Percentiles rank a stretch among this genome's conserved stretches.
Conservation (phyloP, 2,329 filamentous ascomycete species). For the Colletotrichum aenigma region DNA sequence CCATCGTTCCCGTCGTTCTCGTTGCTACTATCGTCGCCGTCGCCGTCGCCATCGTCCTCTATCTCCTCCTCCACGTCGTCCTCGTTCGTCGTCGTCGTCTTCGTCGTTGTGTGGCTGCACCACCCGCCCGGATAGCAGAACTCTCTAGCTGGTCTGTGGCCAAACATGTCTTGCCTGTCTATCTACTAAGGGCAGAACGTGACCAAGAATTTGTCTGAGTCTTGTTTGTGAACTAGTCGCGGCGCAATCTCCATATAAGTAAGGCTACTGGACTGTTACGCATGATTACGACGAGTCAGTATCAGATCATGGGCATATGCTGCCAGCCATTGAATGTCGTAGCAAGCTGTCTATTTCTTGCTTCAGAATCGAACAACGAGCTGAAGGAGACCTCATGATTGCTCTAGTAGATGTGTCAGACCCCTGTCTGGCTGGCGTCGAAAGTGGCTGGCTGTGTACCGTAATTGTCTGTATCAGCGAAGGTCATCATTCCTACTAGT, state of each 20-base stretch:
- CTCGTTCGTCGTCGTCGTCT: not conserved
- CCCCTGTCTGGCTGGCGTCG: not conserved
- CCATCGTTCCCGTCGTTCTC: not conserved
- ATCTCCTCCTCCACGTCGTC: too few relatives aligned
- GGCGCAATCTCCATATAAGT: not conserved
- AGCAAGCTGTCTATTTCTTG: not conserved
- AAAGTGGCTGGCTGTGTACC: not conserved
- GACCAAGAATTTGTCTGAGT: rapidly evolving
- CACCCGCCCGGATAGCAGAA: not conserved
- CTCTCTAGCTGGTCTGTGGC: not conserved
- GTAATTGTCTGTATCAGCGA: not conserved
- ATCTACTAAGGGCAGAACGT: not conserved
- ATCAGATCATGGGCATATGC: not conserved
- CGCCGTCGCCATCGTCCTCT: too few relatives aligned
- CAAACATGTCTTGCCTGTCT: not conserved
- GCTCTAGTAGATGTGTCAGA: not conserved
- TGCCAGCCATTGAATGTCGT: not conserved
- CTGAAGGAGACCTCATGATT: not conserved
- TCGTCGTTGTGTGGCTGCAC: not conserved
- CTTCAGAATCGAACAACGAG: rapidly evolving
- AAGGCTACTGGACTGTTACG: not conserved
- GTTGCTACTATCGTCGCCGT: not conserved
- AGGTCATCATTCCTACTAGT: not conserved
- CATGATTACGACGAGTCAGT: not conserved
- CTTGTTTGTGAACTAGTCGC: rapidly evolving